These are phyloP conservation scores for Yamagishiella unicocca DNA, from an alignment of 139 green algal genomes.

Conservation along the genomic window DNA sequence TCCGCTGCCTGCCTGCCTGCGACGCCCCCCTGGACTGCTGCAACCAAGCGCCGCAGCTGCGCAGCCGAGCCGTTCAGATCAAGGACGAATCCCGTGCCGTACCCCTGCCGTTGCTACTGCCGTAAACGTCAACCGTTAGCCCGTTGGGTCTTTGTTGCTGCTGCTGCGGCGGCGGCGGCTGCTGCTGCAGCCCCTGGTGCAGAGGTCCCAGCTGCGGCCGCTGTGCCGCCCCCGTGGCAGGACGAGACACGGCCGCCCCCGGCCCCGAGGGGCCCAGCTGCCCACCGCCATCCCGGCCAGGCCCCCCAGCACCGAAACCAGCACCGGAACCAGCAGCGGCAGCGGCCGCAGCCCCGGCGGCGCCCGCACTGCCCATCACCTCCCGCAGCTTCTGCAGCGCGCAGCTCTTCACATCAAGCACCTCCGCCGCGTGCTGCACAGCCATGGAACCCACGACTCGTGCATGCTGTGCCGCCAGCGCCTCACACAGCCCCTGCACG, in stretches of 20 bases:
- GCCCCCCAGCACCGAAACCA: background rate
- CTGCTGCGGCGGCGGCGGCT: background rate
- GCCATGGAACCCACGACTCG: background rate
- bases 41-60: background rate
- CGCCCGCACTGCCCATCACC: background rate
- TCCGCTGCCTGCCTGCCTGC: background rate
- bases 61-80: background rate
- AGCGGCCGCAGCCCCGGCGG: background rate
- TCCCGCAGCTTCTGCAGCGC: background rate
- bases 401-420: background rate
- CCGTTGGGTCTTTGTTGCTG: background rate
- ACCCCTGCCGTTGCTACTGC: background rate
- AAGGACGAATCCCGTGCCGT: background rate
- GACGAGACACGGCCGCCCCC: background rate
- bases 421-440: background rate
- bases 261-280: background rate
- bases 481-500: conserved; percentile 22
- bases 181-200: background rate
- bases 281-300: background rate
- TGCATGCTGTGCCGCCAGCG: conserved; percentile 23
- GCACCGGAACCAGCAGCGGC: background rate
- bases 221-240: background rate
- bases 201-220: background rate
- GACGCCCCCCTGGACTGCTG: background rate
- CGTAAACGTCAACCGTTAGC: background rate